Percentiles rank a stretch among this genome's conserved stretches.
Evolutionary conservation across 2,329 filamentous ascomycete genomes (phyloP).

Genomic region (Colletotrichum eleusines): DNA sequence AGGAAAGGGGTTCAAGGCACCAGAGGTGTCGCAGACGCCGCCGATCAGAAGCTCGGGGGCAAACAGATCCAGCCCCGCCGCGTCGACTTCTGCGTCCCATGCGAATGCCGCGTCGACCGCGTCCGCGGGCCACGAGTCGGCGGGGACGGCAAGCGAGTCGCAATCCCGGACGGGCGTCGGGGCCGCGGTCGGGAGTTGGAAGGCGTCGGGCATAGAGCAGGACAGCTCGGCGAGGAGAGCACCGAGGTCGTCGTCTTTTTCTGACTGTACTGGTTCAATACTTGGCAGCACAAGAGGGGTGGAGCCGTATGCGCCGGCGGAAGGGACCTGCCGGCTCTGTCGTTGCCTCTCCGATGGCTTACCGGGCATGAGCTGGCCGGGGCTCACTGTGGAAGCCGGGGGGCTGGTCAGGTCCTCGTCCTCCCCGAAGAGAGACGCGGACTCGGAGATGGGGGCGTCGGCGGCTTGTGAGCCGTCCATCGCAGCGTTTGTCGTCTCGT

Average conservation of each 20-base stretch:
- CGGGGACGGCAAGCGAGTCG: background rate
- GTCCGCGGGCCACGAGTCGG: slow-evolving; percentile 9
- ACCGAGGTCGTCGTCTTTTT: background rate
- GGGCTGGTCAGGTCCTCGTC: background rate
- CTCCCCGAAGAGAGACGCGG: slow-evolving; percentile 8
- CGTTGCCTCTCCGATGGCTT: background rate
- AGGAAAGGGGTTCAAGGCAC: background rate
- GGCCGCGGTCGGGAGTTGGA: slow-evolving; percentile 7
- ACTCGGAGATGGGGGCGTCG: background rate
- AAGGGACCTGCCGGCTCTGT: slow-evolving; percentile 2
- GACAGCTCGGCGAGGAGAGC: slow-evolving; percentile 5
- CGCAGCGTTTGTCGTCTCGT: background rate
- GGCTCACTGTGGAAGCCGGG: background rate
- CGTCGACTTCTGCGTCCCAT: background rate
- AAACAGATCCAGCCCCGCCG: background rate
- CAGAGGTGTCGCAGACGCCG: background rate
- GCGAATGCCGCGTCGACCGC: background rate
- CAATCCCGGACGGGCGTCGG: background rate
- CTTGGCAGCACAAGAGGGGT: background rate
- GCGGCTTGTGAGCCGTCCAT: background rate
- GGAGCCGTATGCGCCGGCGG: background rate
- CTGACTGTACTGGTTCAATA: background rate
- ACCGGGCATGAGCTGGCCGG: background rate
- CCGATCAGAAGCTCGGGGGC: background rate
- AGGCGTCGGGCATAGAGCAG: background rate